These are phyloP conservation scores for Chrysoporthe puriensis DNA, from an alignment of 2,329 filamentous ascomycete species.

Conservation along the genomic window DNA sequence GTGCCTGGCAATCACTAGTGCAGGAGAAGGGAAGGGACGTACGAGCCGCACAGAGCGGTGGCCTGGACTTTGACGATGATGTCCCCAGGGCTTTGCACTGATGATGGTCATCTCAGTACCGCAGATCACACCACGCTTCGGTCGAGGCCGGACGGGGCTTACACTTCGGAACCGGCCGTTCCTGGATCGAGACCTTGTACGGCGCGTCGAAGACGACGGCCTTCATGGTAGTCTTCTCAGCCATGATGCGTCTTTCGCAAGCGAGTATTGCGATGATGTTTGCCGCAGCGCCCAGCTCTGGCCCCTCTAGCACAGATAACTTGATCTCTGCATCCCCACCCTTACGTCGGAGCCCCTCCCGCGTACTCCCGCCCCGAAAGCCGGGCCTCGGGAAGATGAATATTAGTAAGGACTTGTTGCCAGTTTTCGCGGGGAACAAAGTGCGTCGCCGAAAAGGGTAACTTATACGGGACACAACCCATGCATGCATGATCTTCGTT, in stretches of 20 bases:
- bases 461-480: background rate
- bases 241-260: conserved; percentile 33
- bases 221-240: conserved; percentile 71
- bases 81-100: conserved; percentile 71
- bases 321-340: background rate
- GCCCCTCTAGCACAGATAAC: background rate
- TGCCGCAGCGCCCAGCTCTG: no score
- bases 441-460: conserved; percentile 1
- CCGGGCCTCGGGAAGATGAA: conserved; percentile 6
- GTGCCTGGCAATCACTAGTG: conserved; percentile 13
- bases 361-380: background rate
- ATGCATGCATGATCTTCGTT: background rate
- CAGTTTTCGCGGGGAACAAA: background rate
- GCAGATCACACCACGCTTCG: conserved; percentile 29
- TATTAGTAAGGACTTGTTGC: background rate
- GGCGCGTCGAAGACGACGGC: conserved; percentile 87
- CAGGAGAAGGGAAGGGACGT: conserved; percentile 40
- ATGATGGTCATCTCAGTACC: conserved; percentile 28
- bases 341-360: background rate
- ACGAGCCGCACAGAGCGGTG: conserved; percentile 88
- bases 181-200: conserved; percentile 73
- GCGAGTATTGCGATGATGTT: no score
- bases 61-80: conserved; percentile 82
- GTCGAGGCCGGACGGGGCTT: conserved; percentile 30
- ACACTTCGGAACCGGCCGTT: conserved; percentile 75